Evolutionary conservation across 371 early-diverging fungal species (phyloP).

Genomic region (Dichotomocladium elegans): DNA sequence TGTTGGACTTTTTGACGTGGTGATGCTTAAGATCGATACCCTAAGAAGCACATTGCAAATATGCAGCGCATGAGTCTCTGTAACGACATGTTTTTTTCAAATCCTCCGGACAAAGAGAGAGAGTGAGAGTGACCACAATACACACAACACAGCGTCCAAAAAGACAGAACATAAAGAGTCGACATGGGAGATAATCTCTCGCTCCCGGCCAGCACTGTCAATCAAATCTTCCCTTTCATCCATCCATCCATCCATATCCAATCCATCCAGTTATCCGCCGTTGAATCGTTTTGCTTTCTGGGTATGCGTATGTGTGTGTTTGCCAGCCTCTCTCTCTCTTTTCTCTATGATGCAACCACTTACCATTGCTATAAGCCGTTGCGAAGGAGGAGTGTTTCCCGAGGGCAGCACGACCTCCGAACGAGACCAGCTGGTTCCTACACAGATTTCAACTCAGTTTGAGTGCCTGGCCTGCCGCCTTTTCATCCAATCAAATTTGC

Average conservation of each 20-base stretch:
- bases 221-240: neutral
- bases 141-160: neutral
- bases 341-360: neutral
- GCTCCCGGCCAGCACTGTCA: neutral
- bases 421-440: too few species aligned
- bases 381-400: neutral
- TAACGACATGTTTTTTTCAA: neutral
- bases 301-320: too few species aligned
- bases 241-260: constrained; percentile 20
- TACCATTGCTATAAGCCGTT: neutral
- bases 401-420: too few species aligned
- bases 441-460: too few species aligned
- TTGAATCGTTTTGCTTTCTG: too few species aligned
- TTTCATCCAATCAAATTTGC: too few species aligned
- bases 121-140: neutral
- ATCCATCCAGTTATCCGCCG: too few species aligned
- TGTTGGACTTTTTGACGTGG: constrained; percentile 88
- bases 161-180: neutral
- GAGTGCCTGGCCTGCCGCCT: too few species aligned
- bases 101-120: neutral
- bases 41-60: constrained; percentile 30
- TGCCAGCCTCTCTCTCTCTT: too few species aligned
- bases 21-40: constrained; percentile 95
- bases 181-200: too few species aligned
- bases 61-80: neutral